phyloP scores from a whole-genome alignment of 1,284 basidiomycete species.

The Peniophora sp. region DNA sequence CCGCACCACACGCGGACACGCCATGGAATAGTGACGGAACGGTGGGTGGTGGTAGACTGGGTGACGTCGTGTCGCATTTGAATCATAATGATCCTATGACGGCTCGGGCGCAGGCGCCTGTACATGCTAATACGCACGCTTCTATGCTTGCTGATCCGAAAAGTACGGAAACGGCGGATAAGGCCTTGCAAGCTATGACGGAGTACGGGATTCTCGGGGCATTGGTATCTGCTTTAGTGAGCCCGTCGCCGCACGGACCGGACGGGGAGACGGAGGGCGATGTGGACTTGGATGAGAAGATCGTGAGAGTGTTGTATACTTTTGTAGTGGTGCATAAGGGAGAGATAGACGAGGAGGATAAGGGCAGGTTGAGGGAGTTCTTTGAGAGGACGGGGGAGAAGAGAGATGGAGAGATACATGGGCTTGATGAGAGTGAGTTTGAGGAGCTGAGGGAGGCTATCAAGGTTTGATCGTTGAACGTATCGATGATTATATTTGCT shows the following conservation, averaged over 20 bases:
- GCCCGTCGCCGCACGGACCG: slow-evolving; percentile 54
- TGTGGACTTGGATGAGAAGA: slow-evolving; percentile 77
- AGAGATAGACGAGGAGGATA: slow-evolving; percentile 34
- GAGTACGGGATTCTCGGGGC: slow-evolving; percentile 34
- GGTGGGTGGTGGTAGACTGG: no score
- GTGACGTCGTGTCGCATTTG: no score
- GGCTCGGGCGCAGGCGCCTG: slow-evolving; percentile 24
- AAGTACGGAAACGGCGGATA: slow-evolving; percentile 40
- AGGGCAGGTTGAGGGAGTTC: slow-evolving; percentile 27
- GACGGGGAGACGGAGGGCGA: slow-evolving; percentile 70
- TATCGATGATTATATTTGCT: no score
- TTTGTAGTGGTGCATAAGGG: slow-evolving; percentile 40
- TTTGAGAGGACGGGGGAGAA: slow-evolving; percentile 19
- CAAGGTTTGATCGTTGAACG: no score
- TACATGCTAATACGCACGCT: slow-evolving; percentile 64
- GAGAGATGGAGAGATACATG: slow-evolving; percentile 14
- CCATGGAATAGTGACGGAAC: background rate
- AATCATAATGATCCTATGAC: no score
- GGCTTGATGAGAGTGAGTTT: slow-evolving; percentile 12
- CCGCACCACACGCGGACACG: slow-evolving; percentile 33
- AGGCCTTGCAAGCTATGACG: slow-evolving; percentile 41
- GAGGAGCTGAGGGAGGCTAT: no score
- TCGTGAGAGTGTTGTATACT: slow-evolving; percentile 53
- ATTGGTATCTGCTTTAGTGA: slow-evolving; percentile 35
- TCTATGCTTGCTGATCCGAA: slow-evolving; percentile 44